A percentile compares a stretch with the other conserved stretches of the same genome.
phyloP scores from a whole-genome alignment of 208 protist species.

The Leishmania aethiopica region DNA sequence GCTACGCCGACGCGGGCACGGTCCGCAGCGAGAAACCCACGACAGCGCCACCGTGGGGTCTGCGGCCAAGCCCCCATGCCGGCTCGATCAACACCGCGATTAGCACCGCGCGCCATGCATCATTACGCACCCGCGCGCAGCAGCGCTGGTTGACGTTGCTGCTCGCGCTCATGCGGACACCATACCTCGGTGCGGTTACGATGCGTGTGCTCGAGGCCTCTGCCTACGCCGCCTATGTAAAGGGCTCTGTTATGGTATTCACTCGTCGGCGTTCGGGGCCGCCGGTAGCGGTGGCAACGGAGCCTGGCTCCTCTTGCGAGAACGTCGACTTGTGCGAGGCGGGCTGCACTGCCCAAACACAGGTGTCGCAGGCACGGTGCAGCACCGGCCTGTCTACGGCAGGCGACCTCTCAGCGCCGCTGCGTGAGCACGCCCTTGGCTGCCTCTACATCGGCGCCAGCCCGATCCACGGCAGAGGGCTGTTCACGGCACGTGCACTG shows the following conservation, averaged over 20 bases:
- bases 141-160: conserved; percentile 21
- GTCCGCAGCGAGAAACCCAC: conserved; percentile 1
- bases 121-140: conserved; percentile 8
- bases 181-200: conserved; percentile 18
- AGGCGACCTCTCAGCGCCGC: conserved; percentile 2
- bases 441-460: conserved; percentile 69
- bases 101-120: neutral
- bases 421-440: conserved; percentile 37
- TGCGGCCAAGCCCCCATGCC: neutral
- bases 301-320: neutral
- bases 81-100: neutral
- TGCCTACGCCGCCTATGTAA: conserved; percentile 60
- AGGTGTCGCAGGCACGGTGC: neutral
- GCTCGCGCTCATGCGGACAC: conserved; percentile 29
- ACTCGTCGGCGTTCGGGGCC: conserved; percentile 44
- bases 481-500: conserved; percentile 49
- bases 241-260: conserved; percentile 52
- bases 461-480: conserved; percentile 67
- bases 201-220: conserved; percentile 27
- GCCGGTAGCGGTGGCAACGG: conserved; percentile 12
- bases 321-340: neutral
- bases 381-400: neutral
- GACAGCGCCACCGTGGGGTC: neutral
- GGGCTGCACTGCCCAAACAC: neutral
- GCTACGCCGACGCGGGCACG: conserved; percentile 35